Conservation (phyloP, 202 grass and related monocot genomes). For the Schoenoplectus tabernaemontani region DNA sequence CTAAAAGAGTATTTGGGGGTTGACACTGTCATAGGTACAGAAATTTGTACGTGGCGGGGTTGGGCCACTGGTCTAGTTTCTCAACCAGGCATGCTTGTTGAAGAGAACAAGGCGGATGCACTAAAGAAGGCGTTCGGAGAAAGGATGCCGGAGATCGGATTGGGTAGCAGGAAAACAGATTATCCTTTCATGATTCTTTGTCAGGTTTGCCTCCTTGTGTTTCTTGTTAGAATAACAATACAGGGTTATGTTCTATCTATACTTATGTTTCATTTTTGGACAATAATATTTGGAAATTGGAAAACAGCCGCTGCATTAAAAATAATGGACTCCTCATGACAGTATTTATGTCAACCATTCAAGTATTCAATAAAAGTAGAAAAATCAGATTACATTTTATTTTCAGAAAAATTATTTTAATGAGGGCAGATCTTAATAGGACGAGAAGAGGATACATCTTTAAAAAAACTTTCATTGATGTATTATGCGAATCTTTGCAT, state of each 20-base stretch:
- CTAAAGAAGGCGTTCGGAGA: constrained; percentile 30
- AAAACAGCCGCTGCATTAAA: neutral
- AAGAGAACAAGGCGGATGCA: constrained; percentile 39
- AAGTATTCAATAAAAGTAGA: no score
- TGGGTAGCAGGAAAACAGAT: constrained; percentile 56
- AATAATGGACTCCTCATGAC: neutral
- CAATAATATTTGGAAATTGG: neutral
- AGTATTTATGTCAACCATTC: no score
- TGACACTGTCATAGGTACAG: constrained; percentile 55
- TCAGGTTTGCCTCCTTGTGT: constrained; percentile 29
- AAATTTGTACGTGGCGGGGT: constrained; percentile 38
- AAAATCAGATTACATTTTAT: neutral
- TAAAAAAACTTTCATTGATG: no score
- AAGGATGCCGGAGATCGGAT: constrained; percentile 50
- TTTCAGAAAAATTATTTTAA: no score
- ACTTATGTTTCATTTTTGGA: neutral
- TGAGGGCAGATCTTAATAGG: no score
- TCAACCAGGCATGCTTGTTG: constrained; percentile 36
- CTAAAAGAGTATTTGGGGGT: constrained; percentile 56
- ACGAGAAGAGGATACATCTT: no score
- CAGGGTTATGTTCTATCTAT: neutral
- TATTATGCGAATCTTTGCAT: no score
- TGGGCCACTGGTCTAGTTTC: constrained; percentile 43
- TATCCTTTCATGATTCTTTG: constrained; percentile 65
- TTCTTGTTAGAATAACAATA: no score